Conservation (phyloP, 768 basidiomycete genomes). For the Suillus hirtellus region DNA sequence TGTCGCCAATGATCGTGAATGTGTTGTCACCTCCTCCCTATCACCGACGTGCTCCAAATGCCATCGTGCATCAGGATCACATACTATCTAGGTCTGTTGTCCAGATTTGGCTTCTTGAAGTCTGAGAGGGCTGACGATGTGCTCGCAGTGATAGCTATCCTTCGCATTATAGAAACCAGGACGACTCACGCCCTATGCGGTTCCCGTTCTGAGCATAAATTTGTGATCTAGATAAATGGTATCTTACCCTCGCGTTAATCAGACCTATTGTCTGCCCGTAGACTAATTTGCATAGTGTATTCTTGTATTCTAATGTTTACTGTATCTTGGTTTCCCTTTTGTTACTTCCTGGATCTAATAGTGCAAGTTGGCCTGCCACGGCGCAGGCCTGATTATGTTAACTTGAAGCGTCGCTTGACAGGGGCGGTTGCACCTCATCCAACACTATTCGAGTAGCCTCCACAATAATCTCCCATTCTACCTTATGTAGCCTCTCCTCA, state of each 20-base stretch:
- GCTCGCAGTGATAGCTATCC: constrained; percentile 21
- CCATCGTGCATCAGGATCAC: constrained; percentile 5
- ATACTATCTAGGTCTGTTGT: constrained; percentile 20
- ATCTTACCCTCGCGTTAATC: constrained; percentile 8
- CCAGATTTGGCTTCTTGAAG: background rate
- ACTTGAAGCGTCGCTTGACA: constrained; percentile 14
- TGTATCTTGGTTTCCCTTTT: background rate
- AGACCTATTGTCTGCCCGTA: constrained; percentile 19
- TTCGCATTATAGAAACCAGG: constrained; percentile 19
- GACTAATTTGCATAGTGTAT: constrained; percentile 2
- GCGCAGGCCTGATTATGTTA: background rate
- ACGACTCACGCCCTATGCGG: constrained; percentile 20
- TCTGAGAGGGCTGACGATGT: background rate
- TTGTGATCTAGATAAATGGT: constrained; percentile 1
- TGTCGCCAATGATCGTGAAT: constrained; percentile 17
- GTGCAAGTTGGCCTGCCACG: background rate
- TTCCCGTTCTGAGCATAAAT: constrained; percentile 28
- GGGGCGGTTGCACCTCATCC: constrained; percentile 44
- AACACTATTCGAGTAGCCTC: constrained; percentile 75
- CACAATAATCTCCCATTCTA: constrained; percentile 92
- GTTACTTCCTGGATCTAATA: background rate
- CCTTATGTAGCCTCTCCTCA: constrained; percentile 73
- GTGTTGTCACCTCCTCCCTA: constrained; percentile 30
- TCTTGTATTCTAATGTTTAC: background rate
- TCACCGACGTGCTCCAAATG: constrained; percentile 17